Evolutionary conservation across 2,329 filamentous ascomycete genomes (phyloP).

Genomic region (Hypoxylon sp.): DNA sequence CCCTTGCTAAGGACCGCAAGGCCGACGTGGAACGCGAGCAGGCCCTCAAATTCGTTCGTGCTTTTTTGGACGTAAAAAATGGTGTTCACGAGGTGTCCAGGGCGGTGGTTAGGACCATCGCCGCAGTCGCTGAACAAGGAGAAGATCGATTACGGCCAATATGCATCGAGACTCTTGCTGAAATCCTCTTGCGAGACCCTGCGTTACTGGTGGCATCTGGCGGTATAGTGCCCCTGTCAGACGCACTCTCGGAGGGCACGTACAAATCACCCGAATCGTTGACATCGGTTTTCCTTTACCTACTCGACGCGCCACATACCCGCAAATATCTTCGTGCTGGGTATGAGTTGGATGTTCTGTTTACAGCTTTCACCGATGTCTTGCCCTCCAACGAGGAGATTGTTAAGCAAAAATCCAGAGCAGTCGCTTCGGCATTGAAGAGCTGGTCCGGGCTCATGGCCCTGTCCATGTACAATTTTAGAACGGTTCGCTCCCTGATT

Average conservation of each 20-base stretch:
- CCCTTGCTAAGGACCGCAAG: slow-evolving; percentile 94
- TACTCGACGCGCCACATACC: slow-evolving; percentile 85
- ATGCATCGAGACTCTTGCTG: slow-evolving; percentile 90
- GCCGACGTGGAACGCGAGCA: slow-evolving; percentile 98
- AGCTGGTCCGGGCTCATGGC: slow-evolving; percentile 94
- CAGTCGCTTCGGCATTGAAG: slow-evolving; percentile 90
- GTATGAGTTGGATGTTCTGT: slow-evolving; percentile 88
- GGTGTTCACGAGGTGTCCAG: slow-evolving; percentile 89
- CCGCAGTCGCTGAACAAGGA: slow-evolving; percentile 86
- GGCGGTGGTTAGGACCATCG: slow-evolving; percentile 87
- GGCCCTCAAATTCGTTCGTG: slow-evolving; percentile 93
- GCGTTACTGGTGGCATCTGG: slow-evolving; percentile 83
- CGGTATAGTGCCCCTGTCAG: slow-evolving; percentile 87
- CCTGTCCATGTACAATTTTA: slow-evolving; percentile 87
- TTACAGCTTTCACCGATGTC: slow-evolving; percentile 93
- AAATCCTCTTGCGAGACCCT: slow-evolving; percentile 90
- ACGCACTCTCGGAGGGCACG: slow-evolving; percentile 87
- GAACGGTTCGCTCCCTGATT: slow-evolving; percentile 83
- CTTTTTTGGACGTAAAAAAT: slow-evolving; percentile 95
- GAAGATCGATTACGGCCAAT: slow-evolving; percentile 90
- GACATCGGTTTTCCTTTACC: slow-evolving; percentile 86
- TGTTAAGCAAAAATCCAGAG: slow-evolving; percentile 87
- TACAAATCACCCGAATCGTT: slow-evolving; percentile 95
- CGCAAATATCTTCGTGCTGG: slow-evolving; percentile 87
- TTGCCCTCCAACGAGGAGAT: slow-evolving; percentile 68